Evolutionary conservation across 176 grass and related monocot species (phyloP).

Genomic region (Cymbopogon citratus): DNA sequence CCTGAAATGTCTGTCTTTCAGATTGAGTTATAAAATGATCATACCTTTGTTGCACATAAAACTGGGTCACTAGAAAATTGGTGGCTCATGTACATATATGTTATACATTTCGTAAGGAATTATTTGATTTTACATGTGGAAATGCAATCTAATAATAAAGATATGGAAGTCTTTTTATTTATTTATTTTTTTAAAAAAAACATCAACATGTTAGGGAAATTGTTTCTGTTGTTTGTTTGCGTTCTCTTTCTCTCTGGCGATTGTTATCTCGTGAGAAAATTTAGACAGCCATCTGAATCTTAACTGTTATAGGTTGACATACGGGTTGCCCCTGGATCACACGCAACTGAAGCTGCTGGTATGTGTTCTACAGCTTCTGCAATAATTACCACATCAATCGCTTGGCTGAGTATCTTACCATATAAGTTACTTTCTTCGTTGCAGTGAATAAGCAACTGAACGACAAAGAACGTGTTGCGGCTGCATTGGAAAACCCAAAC

Average conservation of each 20-base stretch:
- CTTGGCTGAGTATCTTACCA: not conserved
- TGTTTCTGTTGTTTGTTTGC: not conserved
- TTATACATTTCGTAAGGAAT: not conserved
- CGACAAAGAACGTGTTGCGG: constrained; percentile 35
- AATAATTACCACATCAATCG: not conserved
- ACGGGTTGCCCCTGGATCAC: constrained; percentile 76
- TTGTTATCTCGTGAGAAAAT: not conserved
- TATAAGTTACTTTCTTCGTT: not conserved
- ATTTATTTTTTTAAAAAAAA: not conserved
- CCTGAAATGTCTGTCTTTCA: not conserved
- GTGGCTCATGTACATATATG: too few relatives aligned
- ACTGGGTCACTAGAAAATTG: not conserved
- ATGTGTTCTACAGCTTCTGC: not conserved
- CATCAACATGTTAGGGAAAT: not conserved
- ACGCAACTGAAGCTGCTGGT: constrained; percentile 88
- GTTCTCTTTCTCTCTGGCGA: too few relatives aligned
- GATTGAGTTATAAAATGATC: not conserved
- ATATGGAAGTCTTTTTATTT: too few relatives aligned
- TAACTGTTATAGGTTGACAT: constrained; percentile 68
- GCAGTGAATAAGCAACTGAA: constrained; percentile 88
- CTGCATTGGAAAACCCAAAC: constrained; percentile 76
- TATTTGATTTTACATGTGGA: not conserved
- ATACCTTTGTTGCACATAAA: not conserved
- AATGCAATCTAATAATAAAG: too few relatives aligned
- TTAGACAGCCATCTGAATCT: not conserved